Conservation (phyloP, 2,329 filamentous ascomycete species). For the Didymellaceae sp. region DNA sequence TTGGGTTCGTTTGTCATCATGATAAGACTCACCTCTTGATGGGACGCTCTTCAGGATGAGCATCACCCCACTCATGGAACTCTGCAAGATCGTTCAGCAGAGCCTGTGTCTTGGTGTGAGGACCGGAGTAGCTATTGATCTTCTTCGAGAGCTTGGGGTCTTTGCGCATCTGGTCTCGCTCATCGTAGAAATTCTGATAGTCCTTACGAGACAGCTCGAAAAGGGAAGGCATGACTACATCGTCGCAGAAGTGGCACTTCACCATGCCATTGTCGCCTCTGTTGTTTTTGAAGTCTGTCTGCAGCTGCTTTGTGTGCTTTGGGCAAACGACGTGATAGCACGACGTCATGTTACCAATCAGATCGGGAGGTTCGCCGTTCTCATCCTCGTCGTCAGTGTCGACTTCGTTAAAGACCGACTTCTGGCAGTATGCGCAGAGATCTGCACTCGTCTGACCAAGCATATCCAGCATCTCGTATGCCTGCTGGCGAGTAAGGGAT, state of each 20-base stretch:
- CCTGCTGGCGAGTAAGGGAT: constrained; percentile 70
- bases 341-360: constrained; percentile 79
- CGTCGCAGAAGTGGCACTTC: constrained; percentile 72
- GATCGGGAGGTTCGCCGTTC: constrained; percentile 60
- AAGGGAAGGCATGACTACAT: constrained; percentile 67
- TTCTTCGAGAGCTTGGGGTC: constrained; percentile 64
- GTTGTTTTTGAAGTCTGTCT: constrained; percentile 58
- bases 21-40: constrained; percentile 68
- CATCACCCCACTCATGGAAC: constrained; percentile 67
- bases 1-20: background rate
- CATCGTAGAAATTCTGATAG: constrained; percentile 57
- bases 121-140: constrained; percentile 75
- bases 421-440: constrained; percentile 67
- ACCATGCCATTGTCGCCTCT: constrained; percentile 55
- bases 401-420: constrained; percentile 48
- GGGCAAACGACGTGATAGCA: constrained; percentile 88
- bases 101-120: constrained; percentile 89
- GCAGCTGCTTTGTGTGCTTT: constrained; percentile 70
- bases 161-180: constrained; percentile 63
- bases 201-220: constrained; percentile 71
- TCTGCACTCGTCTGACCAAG: constrained; percentile 84
- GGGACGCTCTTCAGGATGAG: constrained; percentile 69
- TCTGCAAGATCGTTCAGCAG: constrained; percentile 76
- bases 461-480: constrained; percentile 83
- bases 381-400: constrained; percentile 51